Evolutionary conservation across 495 filamentous ascomycete species (phyloP), one percentile per base, ranked within the genome.

Genomic region (Oidiodendron maius): DNA sequence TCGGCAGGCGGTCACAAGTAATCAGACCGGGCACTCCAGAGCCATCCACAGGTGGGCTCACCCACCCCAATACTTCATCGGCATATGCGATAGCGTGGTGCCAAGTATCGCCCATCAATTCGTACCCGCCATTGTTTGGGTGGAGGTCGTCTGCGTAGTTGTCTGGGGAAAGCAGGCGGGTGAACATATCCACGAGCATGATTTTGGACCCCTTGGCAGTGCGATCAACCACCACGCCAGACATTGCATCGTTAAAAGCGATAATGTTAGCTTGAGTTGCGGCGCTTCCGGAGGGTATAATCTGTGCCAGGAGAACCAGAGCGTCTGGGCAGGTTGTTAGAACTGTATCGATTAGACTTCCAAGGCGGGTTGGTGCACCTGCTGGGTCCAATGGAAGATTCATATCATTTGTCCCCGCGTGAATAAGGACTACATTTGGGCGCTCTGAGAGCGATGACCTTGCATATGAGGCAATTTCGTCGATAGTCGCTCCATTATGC

Each of bases 41-140:
- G 25, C 15, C 40, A 4, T 18, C n/a, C 4, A 46, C 25, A 13
- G 70, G 67, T 5, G 46, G 21, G 21, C 42, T 52, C 15, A 73
- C 30, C 52, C 66, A 67, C n/a, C 69, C 66, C 32, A 61, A 62
- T 32, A 8, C 28, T 16, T 51, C 43, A 28, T 65, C 56, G 6
- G 66, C 69, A 15, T 60, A 50, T 39, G 53, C 42, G 23, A 74
- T 65, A 6, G 61, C 65, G 53, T 61, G 53, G 24, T 58, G 61
- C 64, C 71, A 75, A 21, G 67, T 63, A 21, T 58, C 57, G 12
- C 68, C 72, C 70, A 75, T 72, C 50, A 68, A 65, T 30, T 56
- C 53, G 48, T 76, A 76, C 1, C 70, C 70, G n/a, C 24, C 47
- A 45, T 74, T 67, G 25, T 64, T 71, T 2, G 71, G 72, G 51